phyloP scores from a whole-genome alignment of 371 early-diverging fungal genomes.

The Parasitella parasitica region DNA sequence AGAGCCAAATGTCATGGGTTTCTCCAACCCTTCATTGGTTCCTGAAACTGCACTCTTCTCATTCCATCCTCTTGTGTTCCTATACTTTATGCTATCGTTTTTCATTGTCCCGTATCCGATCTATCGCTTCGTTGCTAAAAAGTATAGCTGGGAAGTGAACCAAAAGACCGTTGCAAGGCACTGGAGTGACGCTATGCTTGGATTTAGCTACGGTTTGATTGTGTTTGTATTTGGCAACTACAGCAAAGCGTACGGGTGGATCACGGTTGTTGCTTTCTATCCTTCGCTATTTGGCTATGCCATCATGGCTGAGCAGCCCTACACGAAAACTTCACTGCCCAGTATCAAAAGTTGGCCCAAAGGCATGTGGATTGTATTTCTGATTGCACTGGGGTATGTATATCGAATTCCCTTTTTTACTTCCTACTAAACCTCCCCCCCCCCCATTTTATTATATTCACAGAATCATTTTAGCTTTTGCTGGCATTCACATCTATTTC shows the following conservation, averaged over 20 bases:
- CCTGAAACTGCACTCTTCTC: constrained; percentile 38
- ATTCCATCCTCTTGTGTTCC: constrained; percentile 53
- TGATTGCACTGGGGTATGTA: constrained; percentile 51
- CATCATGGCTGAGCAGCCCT: constrained; percentile 69
- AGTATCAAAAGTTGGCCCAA: constrained; percentile 70
- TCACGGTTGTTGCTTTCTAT: constrained; percentile 70
- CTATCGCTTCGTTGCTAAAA: constrained; percentile 57
- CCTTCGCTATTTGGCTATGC: constrained; percentile 71
- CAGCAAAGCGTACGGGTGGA: constrained; percentile 70
- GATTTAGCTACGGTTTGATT: constrained; percentile 61
- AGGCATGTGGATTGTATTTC: constrained; percentile 67
- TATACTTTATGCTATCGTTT: constrained; percentile 57
- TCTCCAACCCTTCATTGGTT: constrained; percentile 3
- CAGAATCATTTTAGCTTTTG: constrained; percentile 56
- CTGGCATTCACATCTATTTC: constrained; percentile 61
- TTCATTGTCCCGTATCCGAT: constrained; percentile 57
- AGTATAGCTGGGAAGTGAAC: constrained; percentile 66
- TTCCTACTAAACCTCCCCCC: no score
- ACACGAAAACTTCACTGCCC: constrained; percentile 70
- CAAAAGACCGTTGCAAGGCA: constrained; percentile 63
- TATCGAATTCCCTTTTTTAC: not conserved
- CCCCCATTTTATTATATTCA: not conserved
- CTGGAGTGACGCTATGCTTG: constrained; percentile 62
- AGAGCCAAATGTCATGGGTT: not conserved
- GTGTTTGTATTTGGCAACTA: constrained; percentile 86